phyloP scores from a whole-genome alignment of 1,139 yeast species.

The Sugiyamaella sp. region DNA sequence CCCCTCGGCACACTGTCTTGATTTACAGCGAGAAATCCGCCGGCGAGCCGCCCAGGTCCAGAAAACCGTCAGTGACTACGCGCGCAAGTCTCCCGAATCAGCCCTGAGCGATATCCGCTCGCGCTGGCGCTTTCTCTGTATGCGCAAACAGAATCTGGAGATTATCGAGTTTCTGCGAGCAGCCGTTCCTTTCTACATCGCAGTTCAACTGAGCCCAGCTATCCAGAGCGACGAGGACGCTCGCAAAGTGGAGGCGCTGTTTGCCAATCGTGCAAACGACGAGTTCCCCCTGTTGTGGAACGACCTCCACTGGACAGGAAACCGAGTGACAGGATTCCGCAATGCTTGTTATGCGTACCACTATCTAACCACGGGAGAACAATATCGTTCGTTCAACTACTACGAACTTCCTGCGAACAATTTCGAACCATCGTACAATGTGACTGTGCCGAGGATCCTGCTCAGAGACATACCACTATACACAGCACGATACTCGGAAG shows the following conservation, averaged over 20 bases:
- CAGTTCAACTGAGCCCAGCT: conserved; percentile 15
- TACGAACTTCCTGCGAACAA: conserved; percentile 12
- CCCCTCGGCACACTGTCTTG: conserved; percentile 13
- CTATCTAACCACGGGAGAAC: conserved; percentile 15
- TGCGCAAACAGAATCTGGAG: conserved; percentile 16
- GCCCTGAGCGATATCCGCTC: conserved; percentile 13
- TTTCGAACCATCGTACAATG: conserved; percentile 7
- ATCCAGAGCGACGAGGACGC: conserved; percentile 6
- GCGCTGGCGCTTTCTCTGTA: conserved; percentile 18
- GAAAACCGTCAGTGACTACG: conserved; percentile 12
- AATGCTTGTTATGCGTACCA: conserved; percentile 18
- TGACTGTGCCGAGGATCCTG: conserved; percentile 15
- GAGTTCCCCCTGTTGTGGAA: conserved; percentile 18
- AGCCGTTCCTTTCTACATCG: conserved; percentile 15
- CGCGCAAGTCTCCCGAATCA: not conserved
- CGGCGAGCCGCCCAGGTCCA: conserved; percentile 12
- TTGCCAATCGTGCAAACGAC: conserved; percentile 7
- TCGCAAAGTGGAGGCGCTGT: conserved; percentile 4
- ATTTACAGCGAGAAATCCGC: conserved; percentile 13
- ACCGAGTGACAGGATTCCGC: conserved; percentile 16
- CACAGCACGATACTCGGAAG: conserved; percentile 16
- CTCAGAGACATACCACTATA: conserved; percentile 13
- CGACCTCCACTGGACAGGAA: conserved; percentile 20
- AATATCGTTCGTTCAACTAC: conserved; percentile 4
- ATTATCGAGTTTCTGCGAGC: conserved; percentile 14